Conservation (phyloP, 306 rosid genomes). For the Hylodesmum podocarpum region DNA sequence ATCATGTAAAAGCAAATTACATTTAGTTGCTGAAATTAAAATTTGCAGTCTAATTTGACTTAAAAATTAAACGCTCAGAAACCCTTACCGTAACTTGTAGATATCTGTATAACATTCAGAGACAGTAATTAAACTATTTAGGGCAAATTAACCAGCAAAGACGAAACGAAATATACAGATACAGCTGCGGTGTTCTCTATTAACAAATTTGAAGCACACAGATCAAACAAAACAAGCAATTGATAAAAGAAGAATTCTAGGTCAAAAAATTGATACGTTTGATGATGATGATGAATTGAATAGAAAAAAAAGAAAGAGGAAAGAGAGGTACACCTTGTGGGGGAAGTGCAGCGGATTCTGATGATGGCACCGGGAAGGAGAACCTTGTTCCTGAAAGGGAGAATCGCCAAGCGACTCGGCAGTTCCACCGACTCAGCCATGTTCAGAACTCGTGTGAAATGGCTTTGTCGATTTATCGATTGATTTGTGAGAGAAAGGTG, state of each 20-base stretch:
- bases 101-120: background rate
- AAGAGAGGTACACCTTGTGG: slow-evolving; percentile 62
- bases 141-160: background rate
- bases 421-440: slow-evolving; percentile 97
- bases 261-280: background rate
- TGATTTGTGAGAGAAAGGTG: background rate
- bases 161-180: background rate
- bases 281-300: background rate
- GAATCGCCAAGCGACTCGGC: slow-evolving; percentile 94
- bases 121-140: background rate
- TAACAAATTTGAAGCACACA: background rate
- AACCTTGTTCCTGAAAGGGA: slow-evolving; percentile 95
- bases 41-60: background rate
- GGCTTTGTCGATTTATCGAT: too few species aligned
- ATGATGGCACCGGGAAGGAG: slow-evolving; percentile 96
- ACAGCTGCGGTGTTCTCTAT: background rate
- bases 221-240: background rate
- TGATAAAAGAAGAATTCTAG: background rate
- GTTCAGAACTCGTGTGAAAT: slow-evolving; percentile 26
- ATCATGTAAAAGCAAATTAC: background rate
- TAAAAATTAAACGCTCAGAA: background rate
- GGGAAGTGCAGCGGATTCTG: slow-evolving; percentile 96
- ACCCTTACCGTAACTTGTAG: background rate
- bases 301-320: background rate
- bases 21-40: background rate